Evolutionary conservation across 106 monocot species (phyloP), one percentile per base, ranked within the genome.

Genomic region (Dioscorea dumetorum): DNA sequence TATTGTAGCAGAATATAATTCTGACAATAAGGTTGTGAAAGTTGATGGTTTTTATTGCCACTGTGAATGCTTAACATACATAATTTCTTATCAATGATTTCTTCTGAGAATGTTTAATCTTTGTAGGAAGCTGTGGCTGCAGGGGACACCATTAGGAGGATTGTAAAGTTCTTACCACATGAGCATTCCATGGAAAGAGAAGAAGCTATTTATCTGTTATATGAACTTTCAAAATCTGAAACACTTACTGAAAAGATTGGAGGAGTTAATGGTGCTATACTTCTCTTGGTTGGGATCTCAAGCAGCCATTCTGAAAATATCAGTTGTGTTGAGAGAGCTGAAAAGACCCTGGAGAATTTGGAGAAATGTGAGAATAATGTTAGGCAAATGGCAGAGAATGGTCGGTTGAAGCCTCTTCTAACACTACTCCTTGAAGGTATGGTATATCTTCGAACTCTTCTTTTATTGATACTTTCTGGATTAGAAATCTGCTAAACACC

Each of bases 331-430:
- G 83, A 87, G 66, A 86, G 49, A 80, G 88, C 95, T 69, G 88
- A 86, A 64, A 83, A 80, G 62, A 88, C 82, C 51, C 62, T 97
- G 57, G 78, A 84, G 52, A 97, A 91, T 76, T 24, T 97, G 66
- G 95, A 86, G 75, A 88, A 63, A 24, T 87, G 67, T 67, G 95
- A 91, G 54, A 74, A 75, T 57, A 91, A 91, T 81, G 91, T 97
- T 23, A 79, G 73, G 73, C 83, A 88, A 73, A 97, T 97, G 95
- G 95, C 95, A 66, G 88, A 91, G 77, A 89, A 75, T 81, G 95
- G 95, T 10, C 81, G 88, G 70, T 62, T 97, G 32, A 79, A 77
- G 34, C 95, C 95, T 63, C 91, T 97, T 77, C 80, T 91, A 62
- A 82, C 60, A 16, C 85, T 88, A 34, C 73, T 88, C 19, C 82